phyloP scores from a whole-genome alignment of 495 filamentous ascomycete species.

The Filosporella fistucella region DNA sequence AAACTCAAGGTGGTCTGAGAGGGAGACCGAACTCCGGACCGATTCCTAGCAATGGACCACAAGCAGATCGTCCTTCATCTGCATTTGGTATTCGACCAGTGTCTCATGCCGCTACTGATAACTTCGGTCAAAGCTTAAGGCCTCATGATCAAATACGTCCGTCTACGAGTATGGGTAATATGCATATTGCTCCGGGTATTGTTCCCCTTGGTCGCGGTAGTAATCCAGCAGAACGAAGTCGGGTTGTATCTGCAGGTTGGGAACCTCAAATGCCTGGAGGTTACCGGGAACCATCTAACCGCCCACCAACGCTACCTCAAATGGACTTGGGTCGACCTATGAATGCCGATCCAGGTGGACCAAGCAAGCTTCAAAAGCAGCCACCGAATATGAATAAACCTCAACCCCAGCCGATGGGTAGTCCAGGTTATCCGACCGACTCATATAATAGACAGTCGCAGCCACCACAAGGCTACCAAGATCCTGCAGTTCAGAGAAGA shows the following conservation, averaged over 20 bases:
- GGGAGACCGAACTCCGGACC: background rate
- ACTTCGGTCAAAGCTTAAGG: constrained; percentile 3
- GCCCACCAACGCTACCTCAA: constrained; percentile 7
- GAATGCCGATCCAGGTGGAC: constrained; percentile 10
- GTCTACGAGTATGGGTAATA: constrained; percentile 24
- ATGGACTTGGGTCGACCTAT: constrained; percentile 8
- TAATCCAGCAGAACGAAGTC: constrained; percentile 16
- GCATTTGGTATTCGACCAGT: constrained; percentile 60
- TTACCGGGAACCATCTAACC: constrained; percentile 25
- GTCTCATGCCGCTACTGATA: constrained; percentile 19
- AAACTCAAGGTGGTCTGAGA: constrained; percentile 32
- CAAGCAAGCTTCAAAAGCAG: constrained; percentile 9
- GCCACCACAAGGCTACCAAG: background rate
- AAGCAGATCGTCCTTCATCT: constrained; percentile 56
- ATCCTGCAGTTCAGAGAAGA: constrained; percentile 12
- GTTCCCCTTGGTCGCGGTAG: constrained; percentile 1
- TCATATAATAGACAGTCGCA: background rate
- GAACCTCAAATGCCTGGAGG: constrained; percentile 35
- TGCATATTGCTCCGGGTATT: constrained; percentile 12
- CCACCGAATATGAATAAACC: constrained; percentile 19
- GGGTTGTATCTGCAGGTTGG: constrained; percentile 30
- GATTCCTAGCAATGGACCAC: constrained; percentile 28
- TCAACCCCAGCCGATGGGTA: constrained; percentile 10
- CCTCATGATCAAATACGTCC: constrained; percentile 12
- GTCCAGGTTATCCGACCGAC: constrained; percentile 6